Evolutionary conservation across 2,329 filamentous ascomycete species (phyloP), one percentile per base, ranked within the genome.

Genomic region (Aspergillus sojae): DNA sequence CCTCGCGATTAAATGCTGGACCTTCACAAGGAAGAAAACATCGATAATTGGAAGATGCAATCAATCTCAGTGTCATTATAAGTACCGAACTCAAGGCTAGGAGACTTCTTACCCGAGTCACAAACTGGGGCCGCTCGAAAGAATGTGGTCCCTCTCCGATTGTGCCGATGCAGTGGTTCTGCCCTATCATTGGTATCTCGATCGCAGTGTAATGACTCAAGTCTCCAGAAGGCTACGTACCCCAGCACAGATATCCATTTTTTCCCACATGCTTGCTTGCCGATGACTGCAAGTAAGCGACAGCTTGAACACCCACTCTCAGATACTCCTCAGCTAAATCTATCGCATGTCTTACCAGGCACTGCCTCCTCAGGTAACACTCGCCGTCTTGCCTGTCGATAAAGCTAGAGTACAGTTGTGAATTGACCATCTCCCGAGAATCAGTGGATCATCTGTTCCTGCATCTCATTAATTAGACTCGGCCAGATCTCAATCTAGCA

Each of bases 371-470:
- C n/a, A 34, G 14, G 21, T 26, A 39, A 55, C 21, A 54, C 34
- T 19, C 21, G 26, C n/a, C 4, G 11, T 21, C 30, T 55, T 36
- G 21, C 16, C 52, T 55, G 52, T 36, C 11, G 52, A 55, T 6
- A 39, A 23, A 11, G 30, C 32, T 41, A 11, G 32, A 26, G 32
- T 39, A 16, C 34, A n/a, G 34, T 48, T 60, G 50, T 28, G 32
- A 41, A n/a, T 26, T 19, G 21, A 48, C 48, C 30, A 39, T 55
- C 34, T 48, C 21, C 30, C 32, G 34, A 61, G 54, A 56, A 61
- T 61, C 52, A 52, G 62, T 59, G 41, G 62, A 62, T 59, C 55
- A 30, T 39, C 14, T 61, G 63, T 67, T 67, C 63, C 63, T 67
- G 65, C 62, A 56, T 66, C 62, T 60, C 45, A 64, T 62, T 59